phyloP scores from a whole-genome alignment of 495 filamentous ascomycete genomes.

The Apiosordaria backusii region DNA sequence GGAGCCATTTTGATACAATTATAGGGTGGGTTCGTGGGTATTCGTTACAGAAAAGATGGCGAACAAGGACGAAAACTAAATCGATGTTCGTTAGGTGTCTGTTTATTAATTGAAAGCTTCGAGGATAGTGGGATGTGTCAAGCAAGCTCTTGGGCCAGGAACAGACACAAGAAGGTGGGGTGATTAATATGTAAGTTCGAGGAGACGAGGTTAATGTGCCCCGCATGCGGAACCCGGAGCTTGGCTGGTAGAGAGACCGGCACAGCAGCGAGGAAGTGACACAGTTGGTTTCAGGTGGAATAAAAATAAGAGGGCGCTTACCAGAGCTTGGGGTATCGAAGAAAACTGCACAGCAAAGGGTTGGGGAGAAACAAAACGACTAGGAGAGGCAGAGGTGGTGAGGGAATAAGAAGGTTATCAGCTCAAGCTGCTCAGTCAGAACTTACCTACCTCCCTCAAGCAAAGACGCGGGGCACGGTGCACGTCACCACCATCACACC shows the following conservation, averaged over 20 bases:
- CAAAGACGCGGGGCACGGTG: neutral
- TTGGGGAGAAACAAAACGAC: neutral
- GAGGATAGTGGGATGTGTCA: conserved; percentile 8
- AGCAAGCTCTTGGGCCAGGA: conserved; percentile 11
- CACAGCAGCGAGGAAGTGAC: conserved; percentile 5
- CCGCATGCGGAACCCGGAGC: conserved; percentile 16
- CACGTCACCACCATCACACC: conserved; percentile 1
- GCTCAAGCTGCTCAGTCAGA: neutral
- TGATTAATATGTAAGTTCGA: conserved; percentile 18
- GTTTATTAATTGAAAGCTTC: neutral
- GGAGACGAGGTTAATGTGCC: conserved; percentile 10
- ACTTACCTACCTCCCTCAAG: too few relatives aligned
- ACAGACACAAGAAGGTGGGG: conserved; percentile 12
- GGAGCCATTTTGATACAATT: conserved; percentile 50
- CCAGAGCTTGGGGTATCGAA: neutral
- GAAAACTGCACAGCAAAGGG: neutral
- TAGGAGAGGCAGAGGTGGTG: neutral
- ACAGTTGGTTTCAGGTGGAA: neutral
- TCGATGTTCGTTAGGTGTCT: conserved; percentile 4
- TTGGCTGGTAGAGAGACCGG: conserved; percentile 10
- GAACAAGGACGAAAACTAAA: neutral
- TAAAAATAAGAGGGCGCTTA: neutral
- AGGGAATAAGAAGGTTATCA: neutral
- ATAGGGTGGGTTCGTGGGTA: neutral
- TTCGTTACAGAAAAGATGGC: neutral